phyloP scores from a whole-genome alignment of 495 filamentous ascomycete genomes.

The Melanomma pulvis-pyrius region DNA sequence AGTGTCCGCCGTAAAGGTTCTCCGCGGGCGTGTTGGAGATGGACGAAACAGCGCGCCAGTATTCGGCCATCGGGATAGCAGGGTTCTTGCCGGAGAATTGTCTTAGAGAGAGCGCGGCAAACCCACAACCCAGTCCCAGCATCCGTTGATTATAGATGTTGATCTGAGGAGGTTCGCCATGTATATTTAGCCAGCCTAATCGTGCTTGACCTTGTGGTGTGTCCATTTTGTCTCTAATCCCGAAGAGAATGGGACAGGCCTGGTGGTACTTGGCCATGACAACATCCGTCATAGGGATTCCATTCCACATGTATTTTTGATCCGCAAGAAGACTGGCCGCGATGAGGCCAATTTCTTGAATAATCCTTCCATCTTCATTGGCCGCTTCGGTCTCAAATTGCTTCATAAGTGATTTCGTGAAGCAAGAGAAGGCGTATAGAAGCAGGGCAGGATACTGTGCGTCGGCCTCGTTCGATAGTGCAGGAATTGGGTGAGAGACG shows the following conservation, averaged over 20 bases:
- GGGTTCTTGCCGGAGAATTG: conserved; percentile 76
- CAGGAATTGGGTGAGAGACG: conserved; percentile 55
- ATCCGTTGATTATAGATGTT: conserved; percentile 77
- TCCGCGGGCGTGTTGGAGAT: conserved; percentile 70
- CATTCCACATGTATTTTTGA: conserved; percentile 67
- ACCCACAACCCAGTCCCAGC: conserved; percentile 83
- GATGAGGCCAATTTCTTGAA: conserved; percentile 81
- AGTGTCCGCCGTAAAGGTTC: conserved; percentile 75
- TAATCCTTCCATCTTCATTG: conserved; percentile 63
- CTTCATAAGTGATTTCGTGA: conserved; percentile 73
- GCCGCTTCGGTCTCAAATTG: conserved; percentile 78
- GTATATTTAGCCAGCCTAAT: conserved; percentile 72
- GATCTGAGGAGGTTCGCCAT: conserved; percentile 61
- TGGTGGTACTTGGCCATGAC: conserved; percentile 83
- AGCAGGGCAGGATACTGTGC: conserved; percentile 54
- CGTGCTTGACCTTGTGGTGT: conserved; percentile 66
- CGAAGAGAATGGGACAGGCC: conserved; percentile 83
- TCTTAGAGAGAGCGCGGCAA: conserved; percentile 74
- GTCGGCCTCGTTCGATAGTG: conserved; percentile 53
- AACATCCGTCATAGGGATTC: conserved; percentile 76
- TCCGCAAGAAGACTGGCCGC: conserved; percentile 73
- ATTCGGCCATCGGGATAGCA: conserved; percentile 76
- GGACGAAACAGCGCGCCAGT: conserved; percentile 74
- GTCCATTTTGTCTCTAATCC: conserved; percentile 74
- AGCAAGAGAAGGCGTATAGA: conserved; percentile 80